Percentiles rank a stretch among this genome's conserved stretches.
These are phyloP conservation scores for Chiua virens DNA, from an alignment of 768 basidiomycete species.

Conservation along the genomic window DNA sequence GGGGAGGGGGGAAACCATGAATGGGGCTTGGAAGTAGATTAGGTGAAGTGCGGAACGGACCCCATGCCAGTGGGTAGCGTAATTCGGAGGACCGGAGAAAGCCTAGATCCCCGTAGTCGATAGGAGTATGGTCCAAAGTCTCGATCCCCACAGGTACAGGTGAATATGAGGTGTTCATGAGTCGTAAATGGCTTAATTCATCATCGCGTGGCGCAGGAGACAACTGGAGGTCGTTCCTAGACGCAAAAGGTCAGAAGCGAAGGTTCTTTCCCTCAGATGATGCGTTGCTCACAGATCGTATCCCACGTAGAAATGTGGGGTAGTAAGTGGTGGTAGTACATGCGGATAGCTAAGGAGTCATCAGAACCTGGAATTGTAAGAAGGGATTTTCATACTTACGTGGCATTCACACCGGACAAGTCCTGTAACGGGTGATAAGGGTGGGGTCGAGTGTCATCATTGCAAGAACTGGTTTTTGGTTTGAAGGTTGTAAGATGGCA, in stretches of 20 bases:
- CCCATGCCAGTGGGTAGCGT: constrained; percentile 12
- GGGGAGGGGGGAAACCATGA: background rate
- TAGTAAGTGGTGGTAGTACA: background rate
- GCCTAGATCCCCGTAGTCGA: background rate
- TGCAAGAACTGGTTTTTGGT: constrained; percentile 6
- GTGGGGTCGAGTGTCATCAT: constrained; percentile 1
- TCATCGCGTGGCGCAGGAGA: background rate
- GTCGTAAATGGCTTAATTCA: background rate
- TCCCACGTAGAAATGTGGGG: background rate
- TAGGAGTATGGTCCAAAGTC: background rate
- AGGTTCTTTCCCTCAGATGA: background rate
- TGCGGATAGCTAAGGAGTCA: constrained; percentile 6
- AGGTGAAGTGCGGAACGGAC: background rate
- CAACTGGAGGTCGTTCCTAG: constrained; percentile 4
- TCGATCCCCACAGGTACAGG: background rate
- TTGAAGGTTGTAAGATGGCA: background rate
- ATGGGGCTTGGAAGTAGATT: background rate
- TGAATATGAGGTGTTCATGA: background rate
- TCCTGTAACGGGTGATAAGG: background rate
- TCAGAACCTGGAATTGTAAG: constrained; percentile 4
- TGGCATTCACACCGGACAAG: background rate
- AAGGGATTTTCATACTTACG: constrained; percentile 7
- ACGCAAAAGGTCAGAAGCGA: background rate
- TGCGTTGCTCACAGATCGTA: constrained; percentile 10
- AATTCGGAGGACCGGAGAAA: background rate